Conservation (phyloP, 371 early-diverging fungal species). For the Mucor lusitanicus region DNA sequence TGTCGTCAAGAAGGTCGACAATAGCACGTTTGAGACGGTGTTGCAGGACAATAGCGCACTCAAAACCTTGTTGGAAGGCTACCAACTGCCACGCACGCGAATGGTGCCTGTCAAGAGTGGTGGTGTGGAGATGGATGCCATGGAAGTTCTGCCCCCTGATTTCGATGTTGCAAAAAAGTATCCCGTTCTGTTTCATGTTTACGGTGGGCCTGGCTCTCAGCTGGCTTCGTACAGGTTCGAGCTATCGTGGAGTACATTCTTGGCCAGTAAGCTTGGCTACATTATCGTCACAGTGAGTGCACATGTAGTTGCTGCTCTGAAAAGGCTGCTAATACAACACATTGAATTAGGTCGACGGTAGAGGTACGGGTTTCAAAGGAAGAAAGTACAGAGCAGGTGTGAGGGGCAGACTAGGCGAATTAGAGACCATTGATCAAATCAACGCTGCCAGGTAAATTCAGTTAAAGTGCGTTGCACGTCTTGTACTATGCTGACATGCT, state of each 20-base stretch:
- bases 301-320: neutral
- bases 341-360: slow-evolving; percentile 77
- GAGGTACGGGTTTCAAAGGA: slow-evolving; percentile 89
- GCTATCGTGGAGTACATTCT: slow-evolving; percentile 71
- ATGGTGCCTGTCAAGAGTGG: slow-evolving; percentile 58
- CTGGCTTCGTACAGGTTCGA: slow-evolving; percentile 65
- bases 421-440: slow-evolving; percentile 88
- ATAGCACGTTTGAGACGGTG: slow-evolving; percentile 50
- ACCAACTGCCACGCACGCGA: slow-evolving; percentile 59
- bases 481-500: neutral
- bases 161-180: slow-evolving; percentile 75
- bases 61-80: slow-evolving; percentile 33
- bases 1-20: slow-evolving; percentile 53
- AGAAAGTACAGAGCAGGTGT: slow-evolving; percentile 77
- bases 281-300: slow-evolving; percentile 43
- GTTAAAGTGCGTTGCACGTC: neutral
- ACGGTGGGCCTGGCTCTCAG: slow-evolving; percentile 93
- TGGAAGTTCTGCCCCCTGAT: slow-evolving; percentile 78
- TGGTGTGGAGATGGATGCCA: slow-evolving; percentile 60
- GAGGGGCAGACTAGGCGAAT: slow-evolving; percentile 72
- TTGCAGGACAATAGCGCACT: slow-evolving; percentile 60
- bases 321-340: too few relatives aligned
- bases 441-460: slow-evolving; percentile 65
- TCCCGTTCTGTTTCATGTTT: slow-evolving; percentile 86
- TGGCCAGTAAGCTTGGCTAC: slow-evolving; percentile 59